Evolutionary conservation across 2,329 filamentous ascomycete genomes (phyloP).

Genomic region (Chaetoscypha palmicola): DNA sequence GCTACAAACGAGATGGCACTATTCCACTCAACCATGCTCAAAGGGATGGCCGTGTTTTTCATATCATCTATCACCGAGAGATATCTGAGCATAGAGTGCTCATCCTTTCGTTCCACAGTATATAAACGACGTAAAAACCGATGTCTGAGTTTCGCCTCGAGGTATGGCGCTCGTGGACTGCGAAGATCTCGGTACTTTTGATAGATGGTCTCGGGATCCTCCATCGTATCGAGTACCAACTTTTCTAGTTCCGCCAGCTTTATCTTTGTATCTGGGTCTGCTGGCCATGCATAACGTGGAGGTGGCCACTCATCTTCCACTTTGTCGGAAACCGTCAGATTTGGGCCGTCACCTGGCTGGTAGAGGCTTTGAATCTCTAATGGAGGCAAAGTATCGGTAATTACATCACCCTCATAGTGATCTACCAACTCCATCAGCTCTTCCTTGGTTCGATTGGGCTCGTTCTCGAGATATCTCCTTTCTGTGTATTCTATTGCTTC

Average conservation of each 20-base stretch:
- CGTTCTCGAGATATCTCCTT: not conserved
- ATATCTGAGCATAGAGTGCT: constrained; percentile 67
- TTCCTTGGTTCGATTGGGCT: constrained; percentile 31
- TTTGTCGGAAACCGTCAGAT: constrained; percentile 44
- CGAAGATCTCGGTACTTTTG: constrained; percentile 32
- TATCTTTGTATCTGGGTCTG: constrained; percentile 22
- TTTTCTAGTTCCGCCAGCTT: constrained; percentile 21
- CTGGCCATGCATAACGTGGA: constrained; percentile 26
- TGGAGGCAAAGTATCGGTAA: constrained; percentile 47
- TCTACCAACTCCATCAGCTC: constrained; percentile 49
- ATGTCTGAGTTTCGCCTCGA: constrained; percentile 24
- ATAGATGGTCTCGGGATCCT: constrained; percentile 28
- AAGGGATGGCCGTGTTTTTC: constrained; percentile 61
- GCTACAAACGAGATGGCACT: constrained; percentile 73
- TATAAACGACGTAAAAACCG: constrained; percentile 28
- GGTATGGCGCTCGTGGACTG: constrained; percentile 28
- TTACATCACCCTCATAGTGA: constrained; percentile 40
- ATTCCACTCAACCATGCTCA: constrained; percentile 71
- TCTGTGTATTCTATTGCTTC: constrained; percentile 2
- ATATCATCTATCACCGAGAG: constrained; percentile 80
- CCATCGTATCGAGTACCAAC: constrained; percentile 14
- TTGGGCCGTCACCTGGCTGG: constrained; percentile 43
- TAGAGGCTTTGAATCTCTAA: constrained; percentile 46
- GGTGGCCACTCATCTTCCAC: constrained; percentile 38
- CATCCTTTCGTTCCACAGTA: constrained; percentile 29